A percentile compares a stretch with the other conserved stretches of the same genome.
phyloP scores from a whole-genome alignment of 495 filamentous ascomycete genomes.

The Tuber melanosporum region DNA sequence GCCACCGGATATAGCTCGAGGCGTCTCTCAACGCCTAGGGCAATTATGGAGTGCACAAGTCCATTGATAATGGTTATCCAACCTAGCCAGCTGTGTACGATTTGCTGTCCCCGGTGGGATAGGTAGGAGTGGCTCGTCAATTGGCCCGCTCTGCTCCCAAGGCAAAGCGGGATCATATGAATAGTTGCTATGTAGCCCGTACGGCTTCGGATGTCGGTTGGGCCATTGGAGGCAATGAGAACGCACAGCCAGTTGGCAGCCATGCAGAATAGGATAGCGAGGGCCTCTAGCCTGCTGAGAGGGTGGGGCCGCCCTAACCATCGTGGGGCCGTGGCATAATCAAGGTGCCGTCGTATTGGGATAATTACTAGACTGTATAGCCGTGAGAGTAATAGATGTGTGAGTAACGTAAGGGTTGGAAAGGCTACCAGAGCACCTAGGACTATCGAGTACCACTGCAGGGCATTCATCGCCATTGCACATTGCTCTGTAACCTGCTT shows the following conservation, averaged over 20 bases:
- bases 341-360: background rate
- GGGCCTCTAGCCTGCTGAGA: background rate
- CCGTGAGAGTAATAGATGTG: background rate
- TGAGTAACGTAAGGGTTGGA: background rate
- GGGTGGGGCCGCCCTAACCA: background rate
- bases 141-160: background rate
- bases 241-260: background rate
- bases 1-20: background rate
- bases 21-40: background rate
- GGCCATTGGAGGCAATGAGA: background rate
- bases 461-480: background rate
- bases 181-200: background rate
- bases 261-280: background rate
- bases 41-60: background rate
- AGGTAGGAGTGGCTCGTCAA: background rate
- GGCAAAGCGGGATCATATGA: background rate
- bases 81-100: background rate
- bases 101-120: background rate
- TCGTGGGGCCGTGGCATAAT: background rate
- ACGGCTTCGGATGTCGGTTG: background rate
- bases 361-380: background rate
- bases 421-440: background rate
- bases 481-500: accelerated
- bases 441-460: background rate
- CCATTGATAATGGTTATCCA: background rate